Conservation (phyloP, 2,329 filamentous ascomycete species). For the Coniochaeta pulveracea region DNA sequence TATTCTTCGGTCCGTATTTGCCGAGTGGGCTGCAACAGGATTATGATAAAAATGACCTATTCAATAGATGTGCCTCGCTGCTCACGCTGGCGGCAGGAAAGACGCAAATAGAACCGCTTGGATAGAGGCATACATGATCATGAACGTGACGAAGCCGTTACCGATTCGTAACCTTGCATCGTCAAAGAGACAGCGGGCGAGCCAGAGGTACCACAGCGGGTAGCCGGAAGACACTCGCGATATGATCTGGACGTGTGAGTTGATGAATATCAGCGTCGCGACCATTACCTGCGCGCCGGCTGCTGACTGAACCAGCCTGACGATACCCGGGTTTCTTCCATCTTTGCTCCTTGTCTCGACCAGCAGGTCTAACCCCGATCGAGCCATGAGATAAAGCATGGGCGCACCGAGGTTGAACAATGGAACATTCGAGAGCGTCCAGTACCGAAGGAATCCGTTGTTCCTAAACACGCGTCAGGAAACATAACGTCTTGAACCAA, state of each 20-base stretch:
- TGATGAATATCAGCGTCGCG: conserved; percentile 59
- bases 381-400: conserved; percentile 56
- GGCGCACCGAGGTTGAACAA: conserved; percentile 78
- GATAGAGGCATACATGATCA: conserved; percentile 72
- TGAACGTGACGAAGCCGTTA: conserved; percentile 44
- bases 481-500: no score
- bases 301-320: conserved; percentile 38
- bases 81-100: conserved; percentile 90
- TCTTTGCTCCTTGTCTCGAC: neutral
- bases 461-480: no score
- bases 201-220: conserved; percentile 78
- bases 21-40: no score
- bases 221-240: conserved; percentile 81
- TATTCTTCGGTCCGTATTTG: no score
- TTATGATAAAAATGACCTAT: no score
- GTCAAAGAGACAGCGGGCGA: conserved; percentile 42
- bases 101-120: conserved; percentile 79
- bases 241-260: conserved; percentile 89
- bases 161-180: no score
- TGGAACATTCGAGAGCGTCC: conserved; percentile 76
- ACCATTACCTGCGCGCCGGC: conserved; percentile 65
- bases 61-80: no score
- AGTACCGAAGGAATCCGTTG: conserved; percentile 79
- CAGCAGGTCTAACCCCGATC: conserved; percentile 39
- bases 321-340: conserved; percentile 8